Percentiles rank a stretch among this genome's conserved stretches.
phyloP scores from a whole-genome alignment of 306 rosid genomes.

The Gastrolobium bilobum region DNA sequence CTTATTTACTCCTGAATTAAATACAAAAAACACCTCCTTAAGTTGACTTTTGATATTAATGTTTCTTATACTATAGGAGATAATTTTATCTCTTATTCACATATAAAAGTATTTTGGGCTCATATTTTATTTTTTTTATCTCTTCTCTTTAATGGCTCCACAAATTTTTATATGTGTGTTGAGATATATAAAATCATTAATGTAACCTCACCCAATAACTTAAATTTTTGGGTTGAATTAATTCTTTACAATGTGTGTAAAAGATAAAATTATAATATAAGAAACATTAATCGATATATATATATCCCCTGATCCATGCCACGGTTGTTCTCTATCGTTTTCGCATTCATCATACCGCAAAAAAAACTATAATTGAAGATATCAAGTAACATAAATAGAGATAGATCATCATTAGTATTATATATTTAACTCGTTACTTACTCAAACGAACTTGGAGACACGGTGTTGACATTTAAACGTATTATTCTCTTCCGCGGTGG shows the following conservation, averaged over 20 bases:
- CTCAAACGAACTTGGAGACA: neutral
- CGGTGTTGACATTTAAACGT: constrained; percentile 30
- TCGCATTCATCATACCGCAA: neutral
- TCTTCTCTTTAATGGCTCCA: too few species aligned
- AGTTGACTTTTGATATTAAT: neutral
- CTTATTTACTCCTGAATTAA: neutral
- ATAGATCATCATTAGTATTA: neutral
- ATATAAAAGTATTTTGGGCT: too few species aligned
- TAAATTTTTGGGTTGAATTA: too few species aligned
- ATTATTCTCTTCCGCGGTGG: constrained; percentile 15
- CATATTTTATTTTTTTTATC: too few species aligned
- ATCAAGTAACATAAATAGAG: neutral
- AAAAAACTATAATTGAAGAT: neutral
- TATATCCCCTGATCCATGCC: neutral
- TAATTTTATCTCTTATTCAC: too few species aligned
- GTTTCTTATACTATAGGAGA: too few species aligned
- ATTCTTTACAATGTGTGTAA: too few species aligned
- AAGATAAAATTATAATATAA: too few species aligned
- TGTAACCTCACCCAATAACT: too few species aligned
- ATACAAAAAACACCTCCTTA: neutral
- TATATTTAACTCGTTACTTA: neutral
- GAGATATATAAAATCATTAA: too few species aligned
- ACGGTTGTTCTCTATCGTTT: neutral
- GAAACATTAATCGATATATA: too few species aligned
- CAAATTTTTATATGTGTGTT: too few species aligned